Conservation (phyloP, 1,284 basidiomycete genomes). For the Ceratobasidium sp. region DNA sequence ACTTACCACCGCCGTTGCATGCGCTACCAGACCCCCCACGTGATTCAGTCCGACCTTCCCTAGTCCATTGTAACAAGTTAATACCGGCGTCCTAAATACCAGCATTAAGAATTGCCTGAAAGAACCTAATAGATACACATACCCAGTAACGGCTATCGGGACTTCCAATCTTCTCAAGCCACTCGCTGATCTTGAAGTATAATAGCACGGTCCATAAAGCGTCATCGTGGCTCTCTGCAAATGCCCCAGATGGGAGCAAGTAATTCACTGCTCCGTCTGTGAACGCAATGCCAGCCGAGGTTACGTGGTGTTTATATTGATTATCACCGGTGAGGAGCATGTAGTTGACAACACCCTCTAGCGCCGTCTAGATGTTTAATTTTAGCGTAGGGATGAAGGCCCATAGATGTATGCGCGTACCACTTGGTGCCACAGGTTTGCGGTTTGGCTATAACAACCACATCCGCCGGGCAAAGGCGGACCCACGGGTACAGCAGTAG, state of each 20-base stretch:
- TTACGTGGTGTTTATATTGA: slow-evolving; percentile 23
- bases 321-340: slow-evolving; percentile 28
- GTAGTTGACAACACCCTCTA: slow-evolving; percentile 32
- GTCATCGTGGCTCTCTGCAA: slow-evolving; percentile 22
- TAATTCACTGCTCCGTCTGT: slow-evolving; percentile 24
- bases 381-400: too few species aligned
- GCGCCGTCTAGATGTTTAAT: neutral
- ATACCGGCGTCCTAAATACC: slow-evolving; percentile 18
- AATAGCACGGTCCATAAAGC: slow-evolving; percentile 22
- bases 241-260: slow-evolving; percentile 10
- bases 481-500: slow-evolving; percentile 11
- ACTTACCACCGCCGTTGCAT: slow-evolving; percentile 63
- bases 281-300: slow-evolving; percentile 10
- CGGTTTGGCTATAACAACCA: slow-evolving; percentile 29
- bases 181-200: slow-evolving; percentile 31
- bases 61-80: neutral
- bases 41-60: slow-evolving; percentile 10
- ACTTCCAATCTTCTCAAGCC: slow-evolving; percentile 21
- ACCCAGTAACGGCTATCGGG: slow-evolving; percentile 25
- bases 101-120: too few species aligned
- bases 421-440: slow-evolving; percentile 32
- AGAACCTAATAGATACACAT: neutral
- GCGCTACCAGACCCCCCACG: slow-evolving; percentile 59
- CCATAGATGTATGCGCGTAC: neutral
- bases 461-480: slow-evolving; percentile 2